Evolutionary conservation across 495 filamentous ascomycete genomes (phyloP).

Genomic region (Trichoderma erinaceum): DNA sequence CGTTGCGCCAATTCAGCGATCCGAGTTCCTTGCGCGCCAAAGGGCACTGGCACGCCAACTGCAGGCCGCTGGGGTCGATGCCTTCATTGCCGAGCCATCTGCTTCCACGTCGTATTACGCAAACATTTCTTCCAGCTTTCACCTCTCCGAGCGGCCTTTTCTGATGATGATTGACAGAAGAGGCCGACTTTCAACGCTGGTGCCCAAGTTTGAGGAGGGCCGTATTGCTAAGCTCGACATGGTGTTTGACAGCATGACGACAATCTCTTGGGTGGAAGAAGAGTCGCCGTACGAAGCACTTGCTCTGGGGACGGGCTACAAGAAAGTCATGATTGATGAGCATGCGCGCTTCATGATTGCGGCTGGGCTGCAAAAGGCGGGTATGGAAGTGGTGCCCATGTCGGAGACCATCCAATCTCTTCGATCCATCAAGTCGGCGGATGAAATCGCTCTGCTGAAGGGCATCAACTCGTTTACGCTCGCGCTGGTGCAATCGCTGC

Average conservation of each 20-base stretch:
- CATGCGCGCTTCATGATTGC: constrained; percentile 27
- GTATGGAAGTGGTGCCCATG: constrained; percentile 23
- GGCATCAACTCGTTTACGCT: constrained; percentile 26
- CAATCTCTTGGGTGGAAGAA: constrained; percentile 24
- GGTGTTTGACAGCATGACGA: constrained; percentile 23
- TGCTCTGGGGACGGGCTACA: constrained; percentile 18
- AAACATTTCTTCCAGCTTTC: constrained; percentile 25
- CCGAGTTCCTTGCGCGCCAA: neutral
- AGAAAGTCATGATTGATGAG: constrained; percentile 28
- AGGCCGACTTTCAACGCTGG: constrained; percentile 24
- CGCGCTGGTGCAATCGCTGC: constrained; percentile 22
- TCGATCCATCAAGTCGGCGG: constrained; percentile 24
- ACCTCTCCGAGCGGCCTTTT: constrained; percentile 27
- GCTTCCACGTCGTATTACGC: constrained; percentile 25
- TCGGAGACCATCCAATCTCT: constrained; percentile 21
- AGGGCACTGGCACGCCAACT: constrained; percentile 21
- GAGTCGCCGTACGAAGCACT: constrained; percentile 24
- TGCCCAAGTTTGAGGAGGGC: constrained; percentile 25
- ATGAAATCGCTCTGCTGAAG: constrained; percentile 23
- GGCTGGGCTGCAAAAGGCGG: constrained; percentile 21
- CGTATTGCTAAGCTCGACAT: constrained; percentile 24
- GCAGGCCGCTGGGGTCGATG: constrained; percentile 22
- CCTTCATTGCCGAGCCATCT: constrained; percentile 27
- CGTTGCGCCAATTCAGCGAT: neutral
- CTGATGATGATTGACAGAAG: constrained; percentile 22